Base-by-base conservation (phyloP, 2,329 filamentous ascomycete genomes). In the Scedosporium apiospermum region DNA sequence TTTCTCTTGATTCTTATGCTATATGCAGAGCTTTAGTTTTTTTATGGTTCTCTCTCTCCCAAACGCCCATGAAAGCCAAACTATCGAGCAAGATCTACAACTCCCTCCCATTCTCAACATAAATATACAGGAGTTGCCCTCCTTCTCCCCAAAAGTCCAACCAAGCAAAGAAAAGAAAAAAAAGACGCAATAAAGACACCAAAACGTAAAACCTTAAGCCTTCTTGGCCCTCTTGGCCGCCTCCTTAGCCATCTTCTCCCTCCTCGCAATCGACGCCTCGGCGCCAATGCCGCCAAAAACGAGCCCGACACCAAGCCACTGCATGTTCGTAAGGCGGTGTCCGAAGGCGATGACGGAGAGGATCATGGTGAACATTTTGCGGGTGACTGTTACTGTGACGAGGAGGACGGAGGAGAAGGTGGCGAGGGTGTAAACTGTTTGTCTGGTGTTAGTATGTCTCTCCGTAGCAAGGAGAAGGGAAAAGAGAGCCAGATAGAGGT, bases 281-380 rank as follows among this genome's bases (percentile, higher is more conserved):
- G 93, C 90, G 34, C 92, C 95, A 71, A 99, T 93, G 60, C 93
- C 95, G 27, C 93, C 92, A 78, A 99, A 99, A 7, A 99, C 95
- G 64, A 99, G 80, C 0, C 84, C 88, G 38, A 99, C 93, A 66
- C 95, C 95, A 6, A 96, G 78, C 90, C 93, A 96, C 77, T 99
- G 95, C 82, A 93, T 96, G n/a, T 80, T 77, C 30, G 85, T 89
- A 58, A 99, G 82, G 66, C 83, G 85, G 75, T 99, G 95, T 30
- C 95, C 95, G 73, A 98, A 99, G 77, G 91, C 92, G 65, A 98
- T 80, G 30, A 99, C 95, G 62, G 91, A 96, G 60, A 98, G 82
- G 64, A 98, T 91, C 95, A 99, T 99, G 67, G 93, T 98, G 73
- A 98, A 84, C 95, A 99, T 99, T 80, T 99, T 99, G 71, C 95